Conservation (phyloP, 225 moss, liverwort and hornwort genomes). For the Takakia lepidozioides region DNA sequence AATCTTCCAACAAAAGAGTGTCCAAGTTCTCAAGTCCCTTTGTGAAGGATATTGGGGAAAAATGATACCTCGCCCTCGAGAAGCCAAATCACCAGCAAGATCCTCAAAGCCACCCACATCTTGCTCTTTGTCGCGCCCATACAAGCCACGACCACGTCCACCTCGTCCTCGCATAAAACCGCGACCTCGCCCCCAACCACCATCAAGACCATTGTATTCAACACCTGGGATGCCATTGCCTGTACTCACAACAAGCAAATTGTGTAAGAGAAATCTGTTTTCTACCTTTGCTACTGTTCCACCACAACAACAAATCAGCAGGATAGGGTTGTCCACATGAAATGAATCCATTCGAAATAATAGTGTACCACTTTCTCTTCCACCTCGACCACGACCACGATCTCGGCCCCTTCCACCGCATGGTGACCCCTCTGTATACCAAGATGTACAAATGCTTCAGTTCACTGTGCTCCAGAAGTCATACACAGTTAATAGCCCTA, state of each 20-base stretch:
- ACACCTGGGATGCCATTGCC: conserved; percentile 63
- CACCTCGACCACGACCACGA: conserved; percentile 47
- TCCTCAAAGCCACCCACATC: conserved; percentile 84
- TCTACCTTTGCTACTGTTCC: too few relatives aligned
- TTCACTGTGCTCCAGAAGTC: conserved; percentile 3
- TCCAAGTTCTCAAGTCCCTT: too few relatives aligned
- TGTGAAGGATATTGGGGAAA: conserved; percentile 28
- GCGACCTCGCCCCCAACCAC: conserved; percentile 87
- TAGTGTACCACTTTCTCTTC: conserved; percentile 39
- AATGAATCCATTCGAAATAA: too few relatives aligned
- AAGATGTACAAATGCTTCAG: conserved; percentile 20
- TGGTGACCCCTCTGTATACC: conserved; percentile 47
- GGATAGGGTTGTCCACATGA: too few relatives aligned
- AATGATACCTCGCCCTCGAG: conserved; percentile 55
- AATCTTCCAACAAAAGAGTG: too few relatives aligned
- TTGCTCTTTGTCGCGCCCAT: conserved; percentile 92
- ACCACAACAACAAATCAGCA: too few relatives aligned
- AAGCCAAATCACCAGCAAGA: conserved; percentile 53
- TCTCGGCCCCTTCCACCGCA: conserved; percentile 45
- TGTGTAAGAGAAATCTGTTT: too few relatives aligned
- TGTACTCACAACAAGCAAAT: conserved; percentile 13
- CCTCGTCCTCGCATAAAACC: conserved; percentile 79
- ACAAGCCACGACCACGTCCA: conserved; percentile 74
- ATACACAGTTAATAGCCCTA: too few relatives aligned
- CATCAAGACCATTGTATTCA: conserved; percentile 85